Percentiles rank a stretch among this genome's conserved stretches.
These are phyloP conservation scores for Geotrichum candidum DNA, from an alignment of 1,139 yeast genomes.

Conservation along the genomic window DNA sequence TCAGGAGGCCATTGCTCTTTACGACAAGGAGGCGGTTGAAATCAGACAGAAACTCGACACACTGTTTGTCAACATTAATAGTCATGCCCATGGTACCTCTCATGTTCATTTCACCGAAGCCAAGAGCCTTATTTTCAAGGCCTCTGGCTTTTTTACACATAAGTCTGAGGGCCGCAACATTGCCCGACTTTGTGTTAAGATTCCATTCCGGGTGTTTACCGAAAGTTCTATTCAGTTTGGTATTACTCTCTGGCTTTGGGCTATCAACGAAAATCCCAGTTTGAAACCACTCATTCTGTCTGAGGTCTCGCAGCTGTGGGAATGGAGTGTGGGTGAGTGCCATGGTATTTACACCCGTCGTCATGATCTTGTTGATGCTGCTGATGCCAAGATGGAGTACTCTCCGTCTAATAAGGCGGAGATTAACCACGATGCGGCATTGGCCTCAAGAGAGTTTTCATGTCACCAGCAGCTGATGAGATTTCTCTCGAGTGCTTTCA, in stretches of 20 bases:
- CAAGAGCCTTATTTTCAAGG: constrained; percentile 29
- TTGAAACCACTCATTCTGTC: constrained; percentile 57
- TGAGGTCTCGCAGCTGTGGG: constrained; percentile 67
- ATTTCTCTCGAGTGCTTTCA: constrained; percentile 73
- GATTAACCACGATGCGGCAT: constrained; percentile 48
- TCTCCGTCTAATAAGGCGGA: constrained; percentile 70
- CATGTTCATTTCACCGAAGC: constrained; percentile 22
- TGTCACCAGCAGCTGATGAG: constrained; percentile 68
- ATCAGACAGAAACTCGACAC: constrained; percentile 8
- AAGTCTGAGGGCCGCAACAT: constrained; percentile 22
- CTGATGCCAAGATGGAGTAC: constrained; percentile 76
- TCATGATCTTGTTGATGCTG: constrained; percentile 57
- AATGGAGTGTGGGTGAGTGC: constrained; percentile 50
- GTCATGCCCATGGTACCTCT: not conserved
- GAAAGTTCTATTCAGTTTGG: constrained; percentile 60
- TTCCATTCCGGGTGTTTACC: constrained; percentile 67
- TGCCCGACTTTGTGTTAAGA: constrained; percentile 42
- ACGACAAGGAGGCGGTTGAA: constrained; percentile 16
- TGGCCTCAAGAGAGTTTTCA: constrained; percentile 50
- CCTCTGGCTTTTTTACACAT: constrained; percentile 25
- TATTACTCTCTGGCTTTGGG: constrained; percentile 72
- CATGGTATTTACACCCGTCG: constrained; percentile 63
- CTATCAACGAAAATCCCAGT: constrained; percentile 61
- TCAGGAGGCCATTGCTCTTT: constrained; percentile 13
- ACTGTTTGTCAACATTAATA: constrained; percentile 1